Evolutionary conservation across 371 early-diverging fungal species (phyloP), one percentile per base, ranked within the genome.

Genomic region (Apophysomyces sp.): DNA sequence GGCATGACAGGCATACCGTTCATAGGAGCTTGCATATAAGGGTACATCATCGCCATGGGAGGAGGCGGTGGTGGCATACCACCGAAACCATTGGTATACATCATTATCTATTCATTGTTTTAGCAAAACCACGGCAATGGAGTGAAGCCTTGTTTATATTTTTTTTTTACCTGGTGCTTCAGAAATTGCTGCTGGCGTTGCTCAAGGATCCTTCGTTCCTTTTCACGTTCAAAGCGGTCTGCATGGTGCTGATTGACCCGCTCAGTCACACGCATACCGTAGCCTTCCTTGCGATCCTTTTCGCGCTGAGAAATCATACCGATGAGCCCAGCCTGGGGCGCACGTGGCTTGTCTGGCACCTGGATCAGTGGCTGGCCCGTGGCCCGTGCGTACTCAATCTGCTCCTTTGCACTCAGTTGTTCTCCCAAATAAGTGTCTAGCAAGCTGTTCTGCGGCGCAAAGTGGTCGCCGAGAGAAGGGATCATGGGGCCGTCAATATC

Each of bases 291-390:
- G n/a, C 77, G 67, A 51, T 77, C 69, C 16, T 66, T 67, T 52
- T 81, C 82, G 16, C 77, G 69, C 16, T 78, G 79, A 0, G 82
- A 78, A 30, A 81, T 81, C 61, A 73, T 70, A 24, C 79, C 82
- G 2, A 81, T 73, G 13, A 81, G 64, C 13, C 82, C 82, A 58
- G 73, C 71, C 53, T 72, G 63, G 21, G 82, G 78, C 11, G 69
- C 60, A 5, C 57, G 62, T n/a, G 77, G 65, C 53, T 78, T 81
- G 32, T 61, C 59, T 3, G 74, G 73, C 5, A 81, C 71, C 36
- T 81, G 76, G 30, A 81, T 78, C 28, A 81, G 54, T 16, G 82
- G 82, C 39, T 81, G 82, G 0, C 82, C 79, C 1, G 79, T 81
- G 4, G 77, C 79, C 39, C 72, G 73, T 26, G 77, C 77, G 61